Evolutionary conservation across 1,284 basidiomycete species (phyloP), one percentile per base, ranked within the genome.

Genomic region (Pholiota adiposa): DNA sequence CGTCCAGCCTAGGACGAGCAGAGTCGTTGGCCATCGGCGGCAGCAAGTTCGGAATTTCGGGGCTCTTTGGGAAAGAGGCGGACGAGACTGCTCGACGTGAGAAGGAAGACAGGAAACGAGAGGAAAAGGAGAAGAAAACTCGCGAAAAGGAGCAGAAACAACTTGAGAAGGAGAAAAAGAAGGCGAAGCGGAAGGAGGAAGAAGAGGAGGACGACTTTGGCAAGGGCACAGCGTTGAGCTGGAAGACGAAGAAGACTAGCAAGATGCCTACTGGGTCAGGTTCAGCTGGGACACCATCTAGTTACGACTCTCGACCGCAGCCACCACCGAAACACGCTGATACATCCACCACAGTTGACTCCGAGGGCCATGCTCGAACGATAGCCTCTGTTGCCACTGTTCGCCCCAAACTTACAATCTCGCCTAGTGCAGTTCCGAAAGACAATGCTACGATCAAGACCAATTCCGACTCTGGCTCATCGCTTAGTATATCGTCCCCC

Each of bases 401-500:
- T 19, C 19, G 25, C 33, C 31, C 41, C 21, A 48, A 41, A 18
- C 40, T 31, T 5, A 52, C 33, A 6, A 59, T 25, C 12, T 52
- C 54, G 3, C 44, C 54, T n/a, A 56, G 21, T 18, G 38, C 54
- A 6, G 11, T 25, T 49, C 46, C 54, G 18, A 7, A 31, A 27
- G 9, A 31, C 16, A 14, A 18, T 16, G 52, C 40, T 3, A 12
- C 7, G 8, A 16, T 11, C 14, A 55, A 33, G 25, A 7, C 54
- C 7, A 51, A 46, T 23, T 62, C 59, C 1, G 63, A 62, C 25
- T 70, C 71, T 5, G 53, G 36, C 4, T 60, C 56, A 3, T 62
- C 62, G 1, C 59, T 65, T 16, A 64, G 69, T 1, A 69, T 75
- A 25, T 76, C 75, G 2, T 71, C 72, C 0, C 69, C 72, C 5